Conservation (phyloP, 2,329 filamentous ascomycete genomes). For the Aspergillus pseudoviridinutans region DNA sequence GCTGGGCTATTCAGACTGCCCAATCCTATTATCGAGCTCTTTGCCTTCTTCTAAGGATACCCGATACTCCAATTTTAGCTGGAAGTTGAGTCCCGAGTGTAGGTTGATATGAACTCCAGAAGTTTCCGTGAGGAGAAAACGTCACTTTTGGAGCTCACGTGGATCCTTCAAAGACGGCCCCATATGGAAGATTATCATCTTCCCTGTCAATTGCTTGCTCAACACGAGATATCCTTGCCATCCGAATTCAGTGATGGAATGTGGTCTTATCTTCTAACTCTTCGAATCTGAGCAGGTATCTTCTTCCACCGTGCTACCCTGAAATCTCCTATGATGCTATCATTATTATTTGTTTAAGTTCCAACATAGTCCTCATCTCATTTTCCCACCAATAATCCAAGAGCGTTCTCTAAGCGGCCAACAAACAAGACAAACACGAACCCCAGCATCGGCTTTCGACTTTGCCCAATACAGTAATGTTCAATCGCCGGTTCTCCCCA, state of each 20-base stretch:
- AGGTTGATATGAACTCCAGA: background rate
- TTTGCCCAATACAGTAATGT: background rate
- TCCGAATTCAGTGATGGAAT: background rate
- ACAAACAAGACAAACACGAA: background rate
- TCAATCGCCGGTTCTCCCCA: background rate
- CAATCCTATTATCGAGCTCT: background rate
- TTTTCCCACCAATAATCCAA: background rate
- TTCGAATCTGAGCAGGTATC: background rate
- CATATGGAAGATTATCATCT: too few relatives aligned
- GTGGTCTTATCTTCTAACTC: background rate
- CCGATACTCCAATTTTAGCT: background rate
- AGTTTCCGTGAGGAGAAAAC: background rate
- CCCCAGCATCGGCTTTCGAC: background rate
- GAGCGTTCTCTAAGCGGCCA: background rate
- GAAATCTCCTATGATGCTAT: background rate
- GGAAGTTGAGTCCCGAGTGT: background rate
- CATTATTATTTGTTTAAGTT: background rate
- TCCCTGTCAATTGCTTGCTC: too few relatives aligned
- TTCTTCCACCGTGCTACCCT: background rate
- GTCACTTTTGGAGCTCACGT: background rate
- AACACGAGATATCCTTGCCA: background rate
- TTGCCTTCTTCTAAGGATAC: background rate
- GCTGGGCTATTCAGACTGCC: background rate
- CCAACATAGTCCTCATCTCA: background rate
- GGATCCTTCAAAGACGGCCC: background rate